Evolutionary conservation across 2,329 filamentous ascomycete species (phyloP).

Genomic region (Basipetospora chlamydospora): DNA sequence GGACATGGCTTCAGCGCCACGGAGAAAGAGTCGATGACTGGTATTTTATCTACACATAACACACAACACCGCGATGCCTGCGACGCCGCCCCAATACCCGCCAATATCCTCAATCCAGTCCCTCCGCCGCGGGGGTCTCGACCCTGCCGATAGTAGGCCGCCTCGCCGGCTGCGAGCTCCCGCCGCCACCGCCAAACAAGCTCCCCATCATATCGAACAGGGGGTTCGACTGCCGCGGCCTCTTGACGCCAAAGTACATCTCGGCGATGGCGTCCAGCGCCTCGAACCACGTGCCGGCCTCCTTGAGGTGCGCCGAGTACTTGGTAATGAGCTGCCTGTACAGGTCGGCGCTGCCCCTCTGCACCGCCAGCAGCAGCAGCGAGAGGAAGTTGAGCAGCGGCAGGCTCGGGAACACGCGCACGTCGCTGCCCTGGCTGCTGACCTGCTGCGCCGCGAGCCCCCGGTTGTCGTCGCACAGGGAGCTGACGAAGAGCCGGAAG

Average conservation of each 20-base stretch:
- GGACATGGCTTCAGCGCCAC: no score
- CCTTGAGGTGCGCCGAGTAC: conserved; percentile 65
- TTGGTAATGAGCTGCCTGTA: conserved; percentile 72
- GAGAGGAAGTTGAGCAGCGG: conserved; percentile 93
- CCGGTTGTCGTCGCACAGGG: conserved; percentile 25
- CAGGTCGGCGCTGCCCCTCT: conserved; percentile 62
- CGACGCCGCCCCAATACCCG: no score
- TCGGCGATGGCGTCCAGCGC: conserved; percentile 78
- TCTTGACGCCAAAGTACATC: conserved; percentile 90
- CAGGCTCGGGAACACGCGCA: conserved; percentile 74
- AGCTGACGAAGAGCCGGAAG: conserved; percentile 47
- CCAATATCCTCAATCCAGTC: conserved; percentile 36
- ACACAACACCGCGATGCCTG: no score
- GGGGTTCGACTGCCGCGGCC: conserved; percentile 80
- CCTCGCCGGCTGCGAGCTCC: conserved; percentile 10
- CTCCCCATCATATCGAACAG: conserved; percentile 97
- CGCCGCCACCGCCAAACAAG: conserved; percentile 59
- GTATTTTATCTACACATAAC: conserved; percentile 4
- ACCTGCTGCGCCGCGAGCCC: conserved; percentile 66
- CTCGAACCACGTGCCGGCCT: conserved; percentile 66
- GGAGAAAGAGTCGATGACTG: not conserved
- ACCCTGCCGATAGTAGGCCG: conserved; percentile 28
- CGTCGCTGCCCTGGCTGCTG: conserved; percentile 55
- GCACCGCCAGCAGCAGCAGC: conserved; percentile 67
- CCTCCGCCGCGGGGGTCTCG: conserved; percentile 40